Evolutionary conservation across 1,284 basidiomycete species (phyloP).

Genomic region (Stygiomarasmius scandens): DNA sequence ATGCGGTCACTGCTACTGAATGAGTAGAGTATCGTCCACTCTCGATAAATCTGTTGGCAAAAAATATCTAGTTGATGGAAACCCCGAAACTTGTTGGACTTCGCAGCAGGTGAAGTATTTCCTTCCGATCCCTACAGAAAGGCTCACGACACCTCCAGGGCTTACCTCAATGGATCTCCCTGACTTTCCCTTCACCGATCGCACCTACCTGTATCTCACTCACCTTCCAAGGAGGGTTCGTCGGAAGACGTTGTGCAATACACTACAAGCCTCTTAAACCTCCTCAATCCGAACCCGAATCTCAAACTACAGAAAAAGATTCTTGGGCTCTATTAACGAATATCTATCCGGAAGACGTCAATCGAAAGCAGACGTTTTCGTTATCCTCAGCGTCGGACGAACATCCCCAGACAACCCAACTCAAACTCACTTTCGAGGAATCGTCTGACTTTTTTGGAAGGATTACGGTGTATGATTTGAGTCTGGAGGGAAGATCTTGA

Average conservation of each 20-base stretch:
- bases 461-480: conserved; percentile 71
- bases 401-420: background rate
- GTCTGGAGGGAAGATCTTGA: conserved; percentile 48
- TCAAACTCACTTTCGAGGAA: conserved; percentile 74
- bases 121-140: background rate
- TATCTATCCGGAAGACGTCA: conserved; percentile 78
- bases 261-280: conserved; percentile 31
- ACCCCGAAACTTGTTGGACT: conserved; percentile 82
- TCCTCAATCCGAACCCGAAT: background rate
- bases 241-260: conserved; percentile 64
- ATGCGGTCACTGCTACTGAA: background rate
- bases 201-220: conserved; percentile 57
- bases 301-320: conserved; percentile 12
- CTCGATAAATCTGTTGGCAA: conserved; percentile 78
- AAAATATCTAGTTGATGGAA: conserved; percentile 70
- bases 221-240: conserved; percentile 85
- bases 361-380: conserved; percentile 64
- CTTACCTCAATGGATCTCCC: conserved; percentile 71
- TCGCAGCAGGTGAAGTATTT: conserved; percentile 64
- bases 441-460: conserved; percentile 82
- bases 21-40: conserved; percentile 77
- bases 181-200: conserved; percentile 57
- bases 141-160: conserved; percentile 48
- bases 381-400: background rate
- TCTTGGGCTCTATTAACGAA: conserved; percentile 53